Evolutionary conservation across 164 flowering plant species (phyloP).

Genomic region (Stephania japonica): DNA sequence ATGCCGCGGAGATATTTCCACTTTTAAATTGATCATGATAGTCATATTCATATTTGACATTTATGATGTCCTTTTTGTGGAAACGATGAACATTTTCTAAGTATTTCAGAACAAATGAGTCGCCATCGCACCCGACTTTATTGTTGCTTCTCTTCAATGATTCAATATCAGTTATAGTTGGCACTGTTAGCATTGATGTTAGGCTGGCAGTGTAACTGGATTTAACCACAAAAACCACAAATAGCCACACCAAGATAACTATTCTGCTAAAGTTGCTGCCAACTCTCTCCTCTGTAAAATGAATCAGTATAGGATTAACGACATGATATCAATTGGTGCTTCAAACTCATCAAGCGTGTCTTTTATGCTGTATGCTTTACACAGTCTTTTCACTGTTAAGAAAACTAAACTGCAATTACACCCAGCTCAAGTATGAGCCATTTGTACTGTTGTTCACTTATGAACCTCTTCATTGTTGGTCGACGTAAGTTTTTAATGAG

Average conservation of each 20-base stretch:
- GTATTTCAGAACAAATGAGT: constrained; percentile 34
- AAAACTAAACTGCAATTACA: too few species aligned
- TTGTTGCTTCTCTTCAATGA: constrained; percentile 22
- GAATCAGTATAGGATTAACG: background rate
- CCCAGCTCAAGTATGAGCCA: too few species aligned
- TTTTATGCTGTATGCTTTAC: too few species aligned
- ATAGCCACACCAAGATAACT: constrained; percentile 45
- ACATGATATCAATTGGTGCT: too few species aligned
- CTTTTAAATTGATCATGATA: constrained; percentile 20
- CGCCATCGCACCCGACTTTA: constrained; percentile 37
- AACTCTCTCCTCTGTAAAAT: constrained; percentile 34
- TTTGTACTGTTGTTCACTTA: too few species aligned
- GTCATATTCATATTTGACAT: constrained; percentile 10
- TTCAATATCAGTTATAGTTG: constrained; percentile 24
- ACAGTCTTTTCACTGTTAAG: too few species aligned
- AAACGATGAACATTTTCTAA: constrained; percentile 26
- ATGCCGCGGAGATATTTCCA: constrained; percentile 34
- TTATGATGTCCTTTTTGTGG: constrained; percentile 19
- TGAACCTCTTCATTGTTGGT: too few species aligned
- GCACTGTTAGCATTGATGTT: constrained; percentile 50
- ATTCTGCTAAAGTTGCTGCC: constrained; percentile 32
- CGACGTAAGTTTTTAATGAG: too few species aligned
- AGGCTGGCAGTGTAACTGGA: constrained; percentile 53
- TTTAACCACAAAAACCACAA: constrained; percentile 32
- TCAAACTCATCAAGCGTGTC: too few species aligned